A percentile compares a stretch with the other conserved stretches of the same genome.
Evolutionary conservation across 2,329 filamentous ascomycete genomes (phyloP).

Genomic region (Penicillium brasilianum): DNA sequence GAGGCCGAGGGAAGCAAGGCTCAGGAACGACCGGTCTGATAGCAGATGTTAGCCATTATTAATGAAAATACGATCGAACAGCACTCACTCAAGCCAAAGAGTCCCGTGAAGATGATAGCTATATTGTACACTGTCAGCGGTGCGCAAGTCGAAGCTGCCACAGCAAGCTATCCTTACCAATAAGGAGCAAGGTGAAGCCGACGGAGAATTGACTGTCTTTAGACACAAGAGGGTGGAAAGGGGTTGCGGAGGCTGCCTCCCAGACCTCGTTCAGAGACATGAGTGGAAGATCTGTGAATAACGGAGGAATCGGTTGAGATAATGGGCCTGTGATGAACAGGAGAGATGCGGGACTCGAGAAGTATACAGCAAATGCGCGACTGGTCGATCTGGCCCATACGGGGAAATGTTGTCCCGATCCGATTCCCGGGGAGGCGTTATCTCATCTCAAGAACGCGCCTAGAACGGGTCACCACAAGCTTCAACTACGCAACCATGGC

Average conservation of each 20-base stretch:
- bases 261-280: constrained; percentile 84
- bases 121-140: constrained; percentile 24
- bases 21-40: constrained; percentile 79
- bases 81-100: constrained; percentile 82
- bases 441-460: constrained; percentile 9
- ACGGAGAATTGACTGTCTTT: constrained; percentile 86
- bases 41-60: constrained; percentile 11
- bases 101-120: constrained; percentile 71
- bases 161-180: constrained; percentile 55
- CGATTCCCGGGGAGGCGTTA: constrained; percentile 19
- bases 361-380: constrained; percentile 12
- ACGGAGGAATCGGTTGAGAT: neutral
- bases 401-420: constrained; percentile 20
- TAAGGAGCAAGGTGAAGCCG: constrained; percentile 74
- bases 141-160: constrained; percentile 6
- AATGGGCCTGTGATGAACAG: constrained; percentile 7
- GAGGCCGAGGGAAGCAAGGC: constrained; percentile 76
- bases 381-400: constrained; percentile 30
- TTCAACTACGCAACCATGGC: constrained; percentile 22
- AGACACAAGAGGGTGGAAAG: constrained; percentile 77
- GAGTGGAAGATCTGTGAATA: constrained; percentile 26
- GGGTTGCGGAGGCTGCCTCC: constrained; percentile 87
- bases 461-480: neutral
- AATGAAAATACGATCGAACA: neutral
- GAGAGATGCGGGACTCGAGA: constrained; percentile 2